These are phyloP conservation scores for Forsythia viridissima DNA, from an alignment of 257 asterid genomes.

Conservation along the genomic window DNA sequence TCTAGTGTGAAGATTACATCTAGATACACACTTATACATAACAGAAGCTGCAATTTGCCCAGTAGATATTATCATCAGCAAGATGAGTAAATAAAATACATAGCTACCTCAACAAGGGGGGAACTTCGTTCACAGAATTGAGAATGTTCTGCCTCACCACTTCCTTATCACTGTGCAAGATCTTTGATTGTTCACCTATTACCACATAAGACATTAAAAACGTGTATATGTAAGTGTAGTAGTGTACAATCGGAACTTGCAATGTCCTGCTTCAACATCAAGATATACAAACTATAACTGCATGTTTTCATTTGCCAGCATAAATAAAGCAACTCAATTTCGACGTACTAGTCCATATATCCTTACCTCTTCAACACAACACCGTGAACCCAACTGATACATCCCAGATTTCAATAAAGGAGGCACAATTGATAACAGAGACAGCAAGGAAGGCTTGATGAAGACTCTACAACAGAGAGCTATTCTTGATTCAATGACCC, in stretches of 20 bases:
- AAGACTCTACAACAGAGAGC: not conserved
- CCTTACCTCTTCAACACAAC: no score
- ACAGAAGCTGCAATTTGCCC: no score
- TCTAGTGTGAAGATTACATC: no score
- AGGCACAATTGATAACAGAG: no score
- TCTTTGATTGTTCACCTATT: conserved; percentile 77
- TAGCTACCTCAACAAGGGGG: conserved; percentile 75
- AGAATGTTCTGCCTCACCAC: conserved; percentile 88
- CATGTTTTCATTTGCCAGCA: no score
- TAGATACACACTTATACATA: no score
- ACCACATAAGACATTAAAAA: conserved; percentile 1
- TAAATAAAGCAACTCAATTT: no score
- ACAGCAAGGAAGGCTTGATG: not conserved
- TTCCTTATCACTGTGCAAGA: conserved; percentile 80
- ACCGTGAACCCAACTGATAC: no score
- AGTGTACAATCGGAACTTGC: no score
- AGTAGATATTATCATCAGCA: not conserved
- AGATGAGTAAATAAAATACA: not conserved
- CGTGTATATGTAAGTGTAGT: not conserved
- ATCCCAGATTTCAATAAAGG: not conserved
- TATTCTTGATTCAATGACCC: not conserved
- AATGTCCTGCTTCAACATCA: no score
- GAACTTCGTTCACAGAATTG: conserved; percentile 70
- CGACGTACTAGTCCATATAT: no score
- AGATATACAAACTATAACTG: no score